phyloP scores from a whole-genome alignment of 352 stramenopile genomes.

The Globisporangium uncinulatum region DNA sequence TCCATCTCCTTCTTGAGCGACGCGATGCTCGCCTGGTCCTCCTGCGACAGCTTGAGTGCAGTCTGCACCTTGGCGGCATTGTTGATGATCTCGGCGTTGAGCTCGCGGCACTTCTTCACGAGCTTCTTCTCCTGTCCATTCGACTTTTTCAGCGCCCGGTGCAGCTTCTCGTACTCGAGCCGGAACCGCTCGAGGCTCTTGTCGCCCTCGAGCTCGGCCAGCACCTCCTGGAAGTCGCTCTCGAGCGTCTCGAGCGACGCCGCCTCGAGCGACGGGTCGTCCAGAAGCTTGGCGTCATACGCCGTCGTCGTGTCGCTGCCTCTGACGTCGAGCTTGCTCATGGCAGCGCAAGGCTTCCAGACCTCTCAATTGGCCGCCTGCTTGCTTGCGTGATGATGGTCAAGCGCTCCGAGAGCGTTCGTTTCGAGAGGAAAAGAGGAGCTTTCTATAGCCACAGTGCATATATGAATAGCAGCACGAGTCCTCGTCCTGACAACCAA shows the following conservation, averaged over 20 bases:
- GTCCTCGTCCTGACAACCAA: too few relatives aligned
- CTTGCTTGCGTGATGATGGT: neutral
- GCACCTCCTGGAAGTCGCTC: constrained; percentile 92
- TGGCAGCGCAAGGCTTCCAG: neutral
- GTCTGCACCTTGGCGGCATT: constrained; percentile 95
- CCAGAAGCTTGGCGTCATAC: constrained; percentile 38
- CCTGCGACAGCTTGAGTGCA: constrained; percentile 92
- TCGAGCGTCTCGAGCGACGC: constrained; percentile 86
- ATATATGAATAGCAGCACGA: too few relatives aligned
- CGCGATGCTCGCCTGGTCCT: constrained; percentile 91
- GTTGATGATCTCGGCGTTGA: constrained; percentile 95
- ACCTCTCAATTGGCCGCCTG: neutral
- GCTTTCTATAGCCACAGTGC: too few relatives aligned
- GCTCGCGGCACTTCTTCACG: constrained; percentile 93
- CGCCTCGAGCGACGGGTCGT: constrained; percentile 42
- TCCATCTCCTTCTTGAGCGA: constrained; percentile 96
- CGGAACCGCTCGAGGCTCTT: constrained; percentile 92
- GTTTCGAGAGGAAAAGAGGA: too few relatives aligned
- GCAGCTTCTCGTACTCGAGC: constrained; percentile 95
- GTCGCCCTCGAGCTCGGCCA: constrained; percentile 89
- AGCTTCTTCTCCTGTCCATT: constrained; percentile 94
- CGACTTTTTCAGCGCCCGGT: constrained; percentile 91
- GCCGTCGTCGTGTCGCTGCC: neutral
- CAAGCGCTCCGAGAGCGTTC: too few relatives aligned
- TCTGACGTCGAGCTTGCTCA: constrained; percentile 15